Evolutionary conservation across 176 grass and related monocot species (phyloP).

Genomic region (Panicum miliaceum): DNA sequence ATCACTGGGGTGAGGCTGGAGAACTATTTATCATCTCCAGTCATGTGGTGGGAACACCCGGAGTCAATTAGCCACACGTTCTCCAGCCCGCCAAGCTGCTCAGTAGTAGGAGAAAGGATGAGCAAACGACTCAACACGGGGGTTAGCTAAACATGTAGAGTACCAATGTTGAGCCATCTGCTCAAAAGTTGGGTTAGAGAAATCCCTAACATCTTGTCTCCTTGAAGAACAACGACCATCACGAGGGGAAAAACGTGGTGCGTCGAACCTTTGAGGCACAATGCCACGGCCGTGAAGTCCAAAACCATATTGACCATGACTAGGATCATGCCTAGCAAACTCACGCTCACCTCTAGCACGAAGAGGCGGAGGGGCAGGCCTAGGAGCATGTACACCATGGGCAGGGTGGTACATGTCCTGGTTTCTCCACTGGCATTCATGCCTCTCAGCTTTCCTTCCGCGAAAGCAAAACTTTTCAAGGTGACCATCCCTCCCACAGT

Average conservation of each 20-base stretch:
- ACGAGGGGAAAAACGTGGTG: not conserved
- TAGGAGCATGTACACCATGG: no score
- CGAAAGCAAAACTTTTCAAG: no score
- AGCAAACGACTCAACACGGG: not conserved
- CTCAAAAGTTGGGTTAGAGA: not conserved
- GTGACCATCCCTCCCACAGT: no score
- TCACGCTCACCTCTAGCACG: no score
- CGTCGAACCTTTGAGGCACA: not conserved
- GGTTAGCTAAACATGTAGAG: not conserved
- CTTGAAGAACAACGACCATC: not conserved
- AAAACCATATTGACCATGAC: no score
- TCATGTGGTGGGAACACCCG: not conserved
- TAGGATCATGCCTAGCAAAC: no score
- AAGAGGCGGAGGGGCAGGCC: no score
- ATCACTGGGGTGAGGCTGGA: not conserved
- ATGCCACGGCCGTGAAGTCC: no score
- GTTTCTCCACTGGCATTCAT: no score
- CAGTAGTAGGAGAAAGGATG: not conserved
- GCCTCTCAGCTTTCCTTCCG: no score
- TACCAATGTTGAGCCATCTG: not conserved
- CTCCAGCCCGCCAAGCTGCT: not conserved
- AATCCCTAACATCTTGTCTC: not conserved
- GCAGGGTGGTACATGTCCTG: no score
- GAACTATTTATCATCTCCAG: not conserved
- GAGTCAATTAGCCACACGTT: not conserved